Conservation (phyloP, 2,329 filamentous ascomycete genomes). For the Fusarium drepaniforme region DNA sequence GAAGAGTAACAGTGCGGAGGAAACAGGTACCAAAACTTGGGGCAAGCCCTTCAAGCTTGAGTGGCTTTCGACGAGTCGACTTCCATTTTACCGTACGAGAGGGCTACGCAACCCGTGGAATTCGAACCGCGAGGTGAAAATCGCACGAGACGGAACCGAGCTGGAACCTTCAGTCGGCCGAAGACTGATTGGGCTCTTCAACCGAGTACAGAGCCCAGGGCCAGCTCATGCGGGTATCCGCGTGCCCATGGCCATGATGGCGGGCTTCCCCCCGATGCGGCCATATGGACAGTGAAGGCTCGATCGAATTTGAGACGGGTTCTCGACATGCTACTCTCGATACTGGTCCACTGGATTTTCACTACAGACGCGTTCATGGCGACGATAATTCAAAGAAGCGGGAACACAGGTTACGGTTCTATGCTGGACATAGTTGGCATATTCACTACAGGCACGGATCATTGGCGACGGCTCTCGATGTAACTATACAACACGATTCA, state of each 20-base stretch:
- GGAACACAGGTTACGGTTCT: constrained; percentile 27
- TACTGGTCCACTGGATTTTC: constrained; percentile 1
- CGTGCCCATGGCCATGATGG: constrained; percentile 50
- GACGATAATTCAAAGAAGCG: constrained; percentile 42
- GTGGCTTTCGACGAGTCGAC: constrained; percentile 85
- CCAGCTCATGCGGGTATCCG: constrained; percentile 46
- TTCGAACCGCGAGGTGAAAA: constrained; percentile 94
- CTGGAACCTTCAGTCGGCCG: constrained; percentile 86
- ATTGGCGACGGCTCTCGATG: constrained; percentile 23
- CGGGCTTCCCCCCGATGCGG: constrained; percentile 54
- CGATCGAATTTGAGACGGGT: constrained; percentile 17
- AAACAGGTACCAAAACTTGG: constrained; percentile 73
- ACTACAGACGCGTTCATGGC: constrained; percentile 18
- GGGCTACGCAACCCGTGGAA: constrained; percentile 95
- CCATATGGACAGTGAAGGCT: constrained; percentile 47
- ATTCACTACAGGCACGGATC: constrained; percentile 21
- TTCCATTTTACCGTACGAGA: constrained; percentile 90
- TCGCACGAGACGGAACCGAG: constrained; percentile 94
- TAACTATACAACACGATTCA: constrained; percentile 33
- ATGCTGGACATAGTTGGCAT: constrained; percentile 40
- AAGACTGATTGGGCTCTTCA: constrained; percentile 83
- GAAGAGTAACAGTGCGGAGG: constrained; percentile 57
- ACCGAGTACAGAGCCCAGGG: constrained; percentile 61
- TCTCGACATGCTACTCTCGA: constrained; percentile 25
- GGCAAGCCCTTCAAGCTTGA: constrained; percentile 92